Percentiles rank a stretch among this genome's conserved stretches.
Conservation (phyloP, 495 filamentous ascomycete species). For the Hypoxylon lenormandii region DNA sequence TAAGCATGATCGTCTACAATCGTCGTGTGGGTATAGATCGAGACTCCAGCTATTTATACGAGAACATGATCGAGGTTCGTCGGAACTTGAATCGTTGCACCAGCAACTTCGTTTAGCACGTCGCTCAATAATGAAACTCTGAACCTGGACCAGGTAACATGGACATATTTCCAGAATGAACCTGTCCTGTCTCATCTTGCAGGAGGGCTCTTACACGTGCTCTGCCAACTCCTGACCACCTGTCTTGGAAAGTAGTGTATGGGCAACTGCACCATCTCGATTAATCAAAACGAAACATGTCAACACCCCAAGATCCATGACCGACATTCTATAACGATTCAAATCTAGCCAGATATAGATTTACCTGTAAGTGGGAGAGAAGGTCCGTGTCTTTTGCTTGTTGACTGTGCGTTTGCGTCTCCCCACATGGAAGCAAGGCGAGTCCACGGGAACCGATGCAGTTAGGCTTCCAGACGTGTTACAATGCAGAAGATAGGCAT, state of each 20-base stretch:
- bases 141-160: not conserved
- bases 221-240: conserved; percentile 16
- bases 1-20: not conserved
- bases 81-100: not conserved
- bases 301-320: conserved; percentile 9
- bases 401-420: conserved; percentile 17
- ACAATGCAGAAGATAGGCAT: not conserved
- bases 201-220: conserved; percentile 20
- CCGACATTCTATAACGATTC: conserved; percentile 20
- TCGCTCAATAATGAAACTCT: conserved; percentile 1
- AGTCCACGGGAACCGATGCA: conserved; percentile 25
- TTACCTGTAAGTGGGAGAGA: not conserved
- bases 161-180: conserved; percentile 10
- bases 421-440: not conserved
- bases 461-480: conserved; percentile 21
- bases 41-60: not conserved
- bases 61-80: not conserved
- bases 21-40: not conserved
- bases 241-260: conserved; percentile 27
- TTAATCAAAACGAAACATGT: conserved; percentile 41
- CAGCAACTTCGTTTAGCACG: not conserved
- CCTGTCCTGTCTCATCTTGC: conserved; percentile 7
- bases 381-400: not conserved
- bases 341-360: not conserved
- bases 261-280: conserved; percentile 24